Conservation (phyloP, 1,284 basidiomycete genomes). For the Ceratobasidium sp. region DNA sequence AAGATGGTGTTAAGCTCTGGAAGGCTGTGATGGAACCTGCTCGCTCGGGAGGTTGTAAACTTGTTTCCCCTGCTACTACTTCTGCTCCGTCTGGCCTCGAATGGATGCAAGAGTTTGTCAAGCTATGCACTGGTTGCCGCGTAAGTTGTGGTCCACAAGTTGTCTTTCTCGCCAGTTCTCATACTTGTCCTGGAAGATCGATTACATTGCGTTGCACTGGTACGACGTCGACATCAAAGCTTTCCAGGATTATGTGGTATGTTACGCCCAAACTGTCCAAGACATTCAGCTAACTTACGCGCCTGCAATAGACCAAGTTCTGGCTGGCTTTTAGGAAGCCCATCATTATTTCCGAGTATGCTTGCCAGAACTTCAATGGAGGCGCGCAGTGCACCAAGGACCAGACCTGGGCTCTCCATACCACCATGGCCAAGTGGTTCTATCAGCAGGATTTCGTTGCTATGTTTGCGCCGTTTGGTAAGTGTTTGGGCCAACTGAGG, state of each 20-base stretch:
- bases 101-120: conserved; percentile 73
- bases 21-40: conserved; percentile 70
- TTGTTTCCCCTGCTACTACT: conserved; percentile 75
- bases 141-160: not conserved
- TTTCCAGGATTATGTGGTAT: conserved; percentile 55
- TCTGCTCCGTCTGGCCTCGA: conserved; percentile 66
- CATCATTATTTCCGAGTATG: conserved; percentile 55
- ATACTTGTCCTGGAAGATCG: conserved; percentile 36
- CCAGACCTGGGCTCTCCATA: conserved; percentile 70
- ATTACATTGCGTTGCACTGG: conserved; percentile 56
- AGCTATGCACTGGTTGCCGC: conserved; percentile 57
- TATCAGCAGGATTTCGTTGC: conserved; percentile 65
- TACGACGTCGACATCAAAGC: conserved; percentile 52
- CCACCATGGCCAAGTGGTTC: conserved; percentile 65
- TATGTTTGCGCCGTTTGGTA: conserved; percentile 77
- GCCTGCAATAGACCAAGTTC: conserved; percentile 50
- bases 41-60: conserved; percentile 63
- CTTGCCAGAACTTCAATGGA: conserved; percentile 69
- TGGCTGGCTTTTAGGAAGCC: conserved; percentile 45
- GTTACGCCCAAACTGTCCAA: not conserved
- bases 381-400: conserved; percentile 63
- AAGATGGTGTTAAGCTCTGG: conserved; percentile 67
- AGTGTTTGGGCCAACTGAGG: conserved; percentile 50
- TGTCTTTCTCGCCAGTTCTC: not conserved
- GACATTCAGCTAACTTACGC: not conserved